phyloP scores from a whole-genome alignment of 768 basidiomycete genomes.

The Cyclocybe cylindracea region DNA sequence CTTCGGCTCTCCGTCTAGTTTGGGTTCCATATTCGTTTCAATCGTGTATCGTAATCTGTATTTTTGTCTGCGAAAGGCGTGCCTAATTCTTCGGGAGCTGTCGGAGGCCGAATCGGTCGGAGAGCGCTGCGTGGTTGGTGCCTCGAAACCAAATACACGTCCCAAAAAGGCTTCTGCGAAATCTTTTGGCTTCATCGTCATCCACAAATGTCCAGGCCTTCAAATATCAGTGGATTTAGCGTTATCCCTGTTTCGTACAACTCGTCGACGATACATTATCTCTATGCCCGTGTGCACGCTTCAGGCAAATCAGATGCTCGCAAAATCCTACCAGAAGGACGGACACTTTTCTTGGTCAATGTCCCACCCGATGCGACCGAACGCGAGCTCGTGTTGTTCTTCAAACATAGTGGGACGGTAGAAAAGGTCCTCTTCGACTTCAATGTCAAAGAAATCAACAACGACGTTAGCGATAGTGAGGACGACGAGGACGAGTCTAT shows the following conservation, averaged over 20 bases:
- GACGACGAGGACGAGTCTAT: conserved; percentile 39
- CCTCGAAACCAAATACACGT: no score
- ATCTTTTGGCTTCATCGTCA: not conserved
- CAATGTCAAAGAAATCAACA: conserved; percentile 42
- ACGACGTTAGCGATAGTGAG: conserved; percentile 42
- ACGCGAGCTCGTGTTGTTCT: conserved; percentile 75
- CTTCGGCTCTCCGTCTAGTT: no score
- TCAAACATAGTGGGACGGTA: conserved; percentile 74
- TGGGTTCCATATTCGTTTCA: no score
- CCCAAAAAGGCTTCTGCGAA: no score
- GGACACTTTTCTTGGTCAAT: conserved; percentile 89
- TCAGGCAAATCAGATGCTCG: conserved; percentile 42
- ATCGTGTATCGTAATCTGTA: no score
- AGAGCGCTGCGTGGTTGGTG: no score
- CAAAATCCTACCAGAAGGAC: conserved; percentile 48
- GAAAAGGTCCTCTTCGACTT: conserved; percentile 72
- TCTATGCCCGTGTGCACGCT: conserved; percentile 76
- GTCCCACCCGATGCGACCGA: conserved; percentile 88
- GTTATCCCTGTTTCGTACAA: conserved; percentile 46
- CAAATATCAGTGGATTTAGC: conserved; percentile 47
- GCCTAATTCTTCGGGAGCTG: no score
- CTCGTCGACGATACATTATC: conserved; percentile 56
- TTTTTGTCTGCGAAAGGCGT: no score
- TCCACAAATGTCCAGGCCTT: conserved; percentile 25
- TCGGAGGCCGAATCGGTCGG: no score